Evolutionary conservation across 2,329 filamentous ascomycete species (phyloP).

Genomic region (Alternaria sp.): DNA sequence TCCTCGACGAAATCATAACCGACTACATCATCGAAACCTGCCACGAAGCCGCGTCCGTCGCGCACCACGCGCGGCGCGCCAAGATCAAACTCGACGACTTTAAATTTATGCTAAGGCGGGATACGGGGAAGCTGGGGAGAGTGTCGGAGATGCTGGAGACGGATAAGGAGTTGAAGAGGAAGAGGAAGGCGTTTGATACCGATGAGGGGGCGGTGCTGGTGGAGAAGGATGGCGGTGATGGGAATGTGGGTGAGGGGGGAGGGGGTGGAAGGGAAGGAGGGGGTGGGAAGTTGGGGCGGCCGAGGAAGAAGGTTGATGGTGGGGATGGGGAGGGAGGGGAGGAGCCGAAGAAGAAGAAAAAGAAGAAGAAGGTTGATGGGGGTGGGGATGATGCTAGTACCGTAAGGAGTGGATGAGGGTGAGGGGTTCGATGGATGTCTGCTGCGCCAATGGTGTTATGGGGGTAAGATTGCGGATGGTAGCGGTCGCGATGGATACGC

Average conservation of each 20-base stretch:
- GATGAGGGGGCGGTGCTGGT: slow-evolving; percentile 67
- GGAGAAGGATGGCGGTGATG: slow-evolving; percentile 33
- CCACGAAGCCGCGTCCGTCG: slow-evolving; percentile 85
- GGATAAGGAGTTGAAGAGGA: slow-evolving; percentile 83
- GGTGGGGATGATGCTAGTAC: slow-evolving; percentile 27
- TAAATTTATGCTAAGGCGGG: slow-evolving; percentile 88
- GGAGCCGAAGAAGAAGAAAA: slow-evolving; percentile 27
- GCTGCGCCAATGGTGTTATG: not conserved
- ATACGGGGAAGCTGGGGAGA: slow-evolving; percentile 83
- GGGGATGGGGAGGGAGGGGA: slow-evolving; percentile 20
- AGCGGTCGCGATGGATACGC: not conserved
- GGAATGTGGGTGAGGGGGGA: not conserved
- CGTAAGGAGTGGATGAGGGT: slow-evolving; percentile 24
- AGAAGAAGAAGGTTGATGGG: slow-evolving; percentile 19
- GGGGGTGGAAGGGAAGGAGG: too few species aligned
- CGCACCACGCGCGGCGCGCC: slow-evolving; percentile 84
- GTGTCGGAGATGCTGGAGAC: slow-evolving; percentile 81
- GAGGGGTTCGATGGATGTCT: not conserved
- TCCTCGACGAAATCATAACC: slow-evolving; percentile 93
- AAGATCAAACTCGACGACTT: slow-evolving; percentile 99
- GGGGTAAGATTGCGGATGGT: not conserved
- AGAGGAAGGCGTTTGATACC: slow-evolving; percentile 74
- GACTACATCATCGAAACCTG: slow-evolving; percentile 92
- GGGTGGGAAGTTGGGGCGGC: slow-evolving; percentile 13
- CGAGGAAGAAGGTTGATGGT: slow-evolving; percentile 26